phyloP scores from a whole-genome alignment of 495 filamentous ascomycete genomes.

The Daldinia concentrica region DNA sequence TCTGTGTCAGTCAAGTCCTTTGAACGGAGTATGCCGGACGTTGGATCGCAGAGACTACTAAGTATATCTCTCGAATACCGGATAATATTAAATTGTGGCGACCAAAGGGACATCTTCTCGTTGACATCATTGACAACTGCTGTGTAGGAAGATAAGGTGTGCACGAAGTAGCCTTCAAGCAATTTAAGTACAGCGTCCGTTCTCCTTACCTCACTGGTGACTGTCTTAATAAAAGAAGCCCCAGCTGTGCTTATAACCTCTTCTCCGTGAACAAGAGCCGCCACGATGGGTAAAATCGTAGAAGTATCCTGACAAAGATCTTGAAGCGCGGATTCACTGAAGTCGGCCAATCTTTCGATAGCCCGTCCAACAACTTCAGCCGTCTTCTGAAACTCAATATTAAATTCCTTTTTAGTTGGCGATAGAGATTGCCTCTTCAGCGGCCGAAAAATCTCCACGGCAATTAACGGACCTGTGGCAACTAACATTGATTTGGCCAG shows the following conservation, averaged over 20 bases:
- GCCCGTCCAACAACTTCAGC: constrained; percentile 74
- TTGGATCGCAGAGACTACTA: constrained; percentile 81
- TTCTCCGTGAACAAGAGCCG: constrained; percentile 73
- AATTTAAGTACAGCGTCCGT: constrained; percentile 79
- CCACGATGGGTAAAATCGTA: constrained; percentile 70
- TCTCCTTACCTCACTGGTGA: constrained; percentile 74
- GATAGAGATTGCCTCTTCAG: constrained; percentile 58
- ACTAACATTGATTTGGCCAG: constrained; percentile 77
- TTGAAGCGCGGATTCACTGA: constrained; percentile 69
- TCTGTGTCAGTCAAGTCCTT: constrained; percentile 68
- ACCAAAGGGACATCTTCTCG: constrained; percentile 60
- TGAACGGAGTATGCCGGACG: constrained; percentile 79
- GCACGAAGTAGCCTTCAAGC: constrained; percentile 66
- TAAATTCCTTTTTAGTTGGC: constrained; percentile 71
- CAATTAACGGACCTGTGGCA: constrained; percentile 72
- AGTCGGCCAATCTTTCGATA: constrained; percentile 79
- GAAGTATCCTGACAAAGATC: constrained; percentile 69
- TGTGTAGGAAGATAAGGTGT: constrained; percentile 50
- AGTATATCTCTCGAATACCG: constrained; percentile 70
- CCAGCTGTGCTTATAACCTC: constrained; percentile 75
- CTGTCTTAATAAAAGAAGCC: constrained; percentile 79
- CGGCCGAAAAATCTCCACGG: constrained; percentile 75
- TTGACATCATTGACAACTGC: constrained; percentile 60
- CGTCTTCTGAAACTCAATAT: constrained; percentile 73
- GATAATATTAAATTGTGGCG: constrained; percentile 44